These are phyloP conservation scores for Saccharomyces jurei DNA, from an alignment of 805 yeast species.

Conservation along the genomic window DNA sequence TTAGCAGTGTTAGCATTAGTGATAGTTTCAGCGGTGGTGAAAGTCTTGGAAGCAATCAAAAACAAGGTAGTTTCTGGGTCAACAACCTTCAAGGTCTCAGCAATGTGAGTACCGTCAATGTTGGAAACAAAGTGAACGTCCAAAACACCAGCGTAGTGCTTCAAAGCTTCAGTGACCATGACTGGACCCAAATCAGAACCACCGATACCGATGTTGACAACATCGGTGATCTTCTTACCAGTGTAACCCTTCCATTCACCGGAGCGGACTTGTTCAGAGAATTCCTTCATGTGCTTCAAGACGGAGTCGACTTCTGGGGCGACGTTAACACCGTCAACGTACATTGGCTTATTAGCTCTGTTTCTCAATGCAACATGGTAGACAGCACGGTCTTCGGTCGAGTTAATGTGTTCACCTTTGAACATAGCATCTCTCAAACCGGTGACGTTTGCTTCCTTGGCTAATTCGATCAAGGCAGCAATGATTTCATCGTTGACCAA, in stretches of 20 bases:
- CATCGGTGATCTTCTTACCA: conserved; percentile 86
- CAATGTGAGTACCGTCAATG: conserved; percentile 96
- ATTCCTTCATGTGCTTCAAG: conserved; percentile 92
- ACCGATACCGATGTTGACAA: conserved; percentile 97
- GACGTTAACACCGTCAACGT: conserved; percentile 83
- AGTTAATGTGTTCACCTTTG: conserved; percentile 86
- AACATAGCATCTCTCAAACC: conserved; percentile 84
- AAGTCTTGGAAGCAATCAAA: conserved; percentile 91
- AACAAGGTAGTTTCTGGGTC: conserved; percentile 89
- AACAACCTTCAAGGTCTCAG: conserved; percentile 72
- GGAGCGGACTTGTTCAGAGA: conserved; percentile 80
- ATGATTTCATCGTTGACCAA: conserved; percentile 80
- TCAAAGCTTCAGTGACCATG: conserved; percentile 97
- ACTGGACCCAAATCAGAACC: conserved; percentile 99
- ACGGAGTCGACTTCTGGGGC: conserved; percentile 88
- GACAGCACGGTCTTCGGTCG: conserved; percentile 94
- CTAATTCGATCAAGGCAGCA: conserved; percentile 59
- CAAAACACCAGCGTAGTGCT: conserved; percentile 73
- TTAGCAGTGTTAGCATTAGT: conserved; percentile 96
- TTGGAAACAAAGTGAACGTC: conserved; percentile 90
- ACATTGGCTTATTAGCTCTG: conserved; percentile 75
- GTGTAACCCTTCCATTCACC: conserved; percentile 97
- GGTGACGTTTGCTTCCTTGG: conserved; percentile 85
- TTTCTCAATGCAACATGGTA: conserved; percentile 95
- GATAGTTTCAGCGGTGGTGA: conserved; percentile 96